phyloP scores from a whole-genome alignment of 1,284 basidiomycete genomes.

The Austroboletus novae-zelandiae region DNA sequence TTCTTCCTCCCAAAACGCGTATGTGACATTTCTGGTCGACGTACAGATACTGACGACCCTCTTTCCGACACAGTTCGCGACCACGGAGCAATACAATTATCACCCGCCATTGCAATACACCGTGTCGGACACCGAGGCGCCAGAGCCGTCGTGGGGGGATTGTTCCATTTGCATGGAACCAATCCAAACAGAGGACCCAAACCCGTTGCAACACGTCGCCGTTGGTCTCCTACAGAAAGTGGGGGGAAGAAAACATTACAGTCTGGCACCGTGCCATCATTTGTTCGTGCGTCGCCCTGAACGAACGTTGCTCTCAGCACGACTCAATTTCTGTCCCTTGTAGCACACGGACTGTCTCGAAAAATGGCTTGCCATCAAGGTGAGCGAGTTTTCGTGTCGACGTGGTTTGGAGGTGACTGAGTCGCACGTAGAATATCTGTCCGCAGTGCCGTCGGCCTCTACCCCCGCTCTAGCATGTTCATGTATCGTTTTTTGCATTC shows the following conservation, averaged over 20 bases:
- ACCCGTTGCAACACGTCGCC: constrained; percentile 33
- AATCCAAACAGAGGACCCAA: constrained; percentile 56
- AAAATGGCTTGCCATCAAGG: constrained; percentile 89
- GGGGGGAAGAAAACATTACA: constrained; percentile 64
- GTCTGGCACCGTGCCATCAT: constrained; percentile 87
- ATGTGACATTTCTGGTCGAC: constrained; percentile 2
- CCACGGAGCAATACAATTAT: constrained; percentile 75
- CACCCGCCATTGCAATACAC: constrained; percentile 69
- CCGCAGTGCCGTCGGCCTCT: constrained; percentile 82
- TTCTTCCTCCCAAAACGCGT: constrained; percentile 78
- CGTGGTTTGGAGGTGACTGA: not conserved
- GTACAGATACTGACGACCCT: not conserved
- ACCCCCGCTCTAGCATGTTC: constrained; percentile 59
- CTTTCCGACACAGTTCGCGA: constrained; percentile 47
- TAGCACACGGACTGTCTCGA: constrained; percentile 86
- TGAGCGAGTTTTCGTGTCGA: constrained; percentile 29
- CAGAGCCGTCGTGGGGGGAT: constrained; percentile 72
- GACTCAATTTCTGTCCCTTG: not conserved
- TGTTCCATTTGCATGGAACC: constrained; percentile 92
- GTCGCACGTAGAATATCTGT: constrained; percentile 48
- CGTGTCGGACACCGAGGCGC: constrained; percentile 64
- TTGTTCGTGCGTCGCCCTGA: constrained; percentile 63
- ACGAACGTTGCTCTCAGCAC: not conserved
- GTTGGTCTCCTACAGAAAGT: constrained; percentile 35
- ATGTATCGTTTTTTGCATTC: constrained; percentile 5